Evolutionary conservation across 495 filamentous ascomycete species (phyloP), one percentile per base, ranked within the genome.

Genomic region (Xylaria intraflava): DNA sequence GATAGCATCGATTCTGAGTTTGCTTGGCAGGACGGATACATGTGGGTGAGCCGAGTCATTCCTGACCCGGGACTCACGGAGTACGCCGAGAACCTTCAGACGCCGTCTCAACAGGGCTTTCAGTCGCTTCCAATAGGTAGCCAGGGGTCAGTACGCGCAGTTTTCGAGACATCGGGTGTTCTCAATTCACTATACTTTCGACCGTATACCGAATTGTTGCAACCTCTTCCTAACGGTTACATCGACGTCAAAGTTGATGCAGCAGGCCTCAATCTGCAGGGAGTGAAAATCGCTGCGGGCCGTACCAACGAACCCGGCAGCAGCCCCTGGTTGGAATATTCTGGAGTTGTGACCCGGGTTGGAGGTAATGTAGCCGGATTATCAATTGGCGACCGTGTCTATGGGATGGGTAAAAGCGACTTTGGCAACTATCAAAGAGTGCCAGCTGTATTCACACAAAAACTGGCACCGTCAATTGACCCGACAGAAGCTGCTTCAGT

Each of bases 161-260:
- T 19, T 7, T 56, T 66, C 14, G 53, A 49, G 17, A 59, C 46
- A 6, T 43, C 57, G 0, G 63, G 65, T 9, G 10, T 59, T 10
- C 55, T 65, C 7, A 54, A 46, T 22, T 62, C 51, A 0, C 16
- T 71, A 8, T 60, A 62, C 33, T 69, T 64, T 30, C 12, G 27
- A n/a, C 52, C 56, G 6, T 51, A 62, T 24, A 20, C n/a, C 2
- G 56, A 58, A 6, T 22, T 42, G 1, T 46, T n/a, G n/a, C 14
- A 31, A 17, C 23, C 56, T 2, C 45, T 62, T 10, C 57, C 51
- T 2, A 17, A 16, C 6, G 57, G 48, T 17, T 43, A 56, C 12
- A 62, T 78, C 38, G 67, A 77, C 16, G 55, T 79, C 17, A 47
- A 65, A 42, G 53, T 69, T 4, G 48, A 51, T 2, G 69, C 70